A percentile compares a stretch with the other conserved stretches of the same genome.
Evolutionary conservation across 257 asterid species (phyloP).

Genomic region (Cinchona pubescens): DNA sequence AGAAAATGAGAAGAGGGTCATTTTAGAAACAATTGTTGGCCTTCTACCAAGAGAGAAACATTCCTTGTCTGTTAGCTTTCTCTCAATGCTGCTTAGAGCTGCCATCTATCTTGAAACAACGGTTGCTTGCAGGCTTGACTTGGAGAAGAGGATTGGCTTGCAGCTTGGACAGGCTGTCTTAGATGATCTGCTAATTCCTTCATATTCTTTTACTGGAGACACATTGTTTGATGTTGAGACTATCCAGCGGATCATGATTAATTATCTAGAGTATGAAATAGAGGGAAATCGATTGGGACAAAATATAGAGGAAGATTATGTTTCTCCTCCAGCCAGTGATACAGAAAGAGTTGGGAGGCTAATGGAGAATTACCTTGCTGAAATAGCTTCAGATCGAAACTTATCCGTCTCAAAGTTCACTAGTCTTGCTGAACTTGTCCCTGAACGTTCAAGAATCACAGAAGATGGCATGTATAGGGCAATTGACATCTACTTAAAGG

Average conservation of each 20-base stretch:
- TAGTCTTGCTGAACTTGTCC: constrained; percentile 59
- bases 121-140: constrained; percentile 77
- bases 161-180: constrained; percentile 81
- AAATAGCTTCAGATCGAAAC: constrained; percentile 67
- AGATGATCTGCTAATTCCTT: constrained; percentile 72
- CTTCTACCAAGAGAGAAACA: constrained; percentile 75
- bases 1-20: constrained; percentile 76
- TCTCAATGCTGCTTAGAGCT: constrained; percentile 84
- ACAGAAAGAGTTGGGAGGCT: constrained; percentile 52
- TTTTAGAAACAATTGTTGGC: constrained; percentile 77
- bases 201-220: constrained; percentile 65
- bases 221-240: constrained; percentile 82
- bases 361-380: constrained; percentile 70
- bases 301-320: constrained; percentile 36
- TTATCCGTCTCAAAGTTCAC: constrained; percentile 52
- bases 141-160: constrained; percentile 71
- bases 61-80: constrained; percentile 73
- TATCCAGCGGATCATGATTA: constrained; percentile 57
- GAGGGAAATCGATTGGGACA: constrained; percentile 33
- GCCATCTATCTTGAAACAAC: constrained; percentile 72
- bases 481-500: constrained; percentile 86
- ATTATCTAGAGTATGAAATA: constrained; percentile 52
- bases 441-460: constrained; percentile 57
- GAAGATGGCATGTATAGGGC: constrained; percentile 91
- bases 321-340: constrained; percentile 37